Percentiles rank a stretch among this genome's conserved stretches.
Conservation (phyloP, 192 early-diverging fungal genomes). For the Rhizoclosmatium sp. region DNA sequence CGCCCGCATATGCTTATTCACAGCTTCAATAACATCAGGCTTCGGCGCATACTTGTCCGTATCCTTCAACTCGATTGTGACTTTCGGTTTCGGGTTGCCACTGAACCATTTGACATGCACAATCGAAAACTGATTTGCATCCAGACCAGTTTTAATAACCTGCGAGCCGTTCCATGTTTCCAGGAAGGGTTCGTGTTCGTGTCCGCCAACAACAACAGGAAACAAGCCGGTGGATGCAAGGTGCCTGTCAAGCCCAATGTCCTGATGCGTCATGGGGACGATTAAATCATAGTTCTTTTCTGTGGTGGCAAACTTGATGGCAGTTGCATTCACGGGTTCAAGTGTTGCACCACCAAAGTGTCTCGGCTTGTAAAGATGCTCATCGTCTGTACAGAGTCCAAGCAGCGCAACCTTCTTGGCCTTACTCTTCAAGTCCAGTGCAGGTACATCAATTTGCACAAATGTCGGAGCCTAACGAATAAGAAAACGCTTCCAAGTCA, state of each 20-base stretch:
- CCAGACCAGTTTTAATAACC: slow-evolving; percentile 18
- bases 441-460: not conserved
- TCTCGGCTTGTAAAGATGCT: slow-evolving; percentile 19
- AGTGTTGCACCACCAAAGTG: slow-evolving; percentile 30
- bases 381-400: slow-evolving; percentile 27
- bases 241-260: slow-evolving; percentile 8
- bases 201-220: slow-evolving; percentile 27
- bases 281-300: slow-evolving; percentile 1
- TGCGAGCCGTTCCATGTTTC: not conserved
- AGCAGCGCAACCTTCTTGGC: slow-evolving; percentile 15
- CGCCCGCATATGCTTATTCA: slow-evolving; percentile 10
- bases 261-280: slow-evolving; percentile 28
- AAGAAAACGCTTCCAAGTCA: too few relatives aligned
- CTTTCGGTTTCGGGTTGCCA: not conserved
- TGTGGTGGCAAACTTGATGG: not conserved
- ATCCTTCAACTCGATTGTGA: slow-evolving; percentile 1
- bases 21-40: not conserved
- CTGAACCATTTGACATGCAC: slow-evolving; percentile 7
- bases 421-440: not conserved
- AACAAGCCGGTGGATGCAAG: slow-evolving; percentile 18
- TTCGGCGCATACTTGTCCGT: not conserved
- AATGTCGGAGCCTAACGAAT: not conserved
- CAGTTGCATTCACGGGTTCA: slow-evolving; percentile 19
- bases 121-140: slow-evolving; percentile 9
- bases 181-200: slow-evolving; percentile 30